Evolutionary conservation across 1,284 basidiomycete species (phyloP), one percentile per base, ranked within the genome.

Genomic region (Volvariella volvacea): DNA sequence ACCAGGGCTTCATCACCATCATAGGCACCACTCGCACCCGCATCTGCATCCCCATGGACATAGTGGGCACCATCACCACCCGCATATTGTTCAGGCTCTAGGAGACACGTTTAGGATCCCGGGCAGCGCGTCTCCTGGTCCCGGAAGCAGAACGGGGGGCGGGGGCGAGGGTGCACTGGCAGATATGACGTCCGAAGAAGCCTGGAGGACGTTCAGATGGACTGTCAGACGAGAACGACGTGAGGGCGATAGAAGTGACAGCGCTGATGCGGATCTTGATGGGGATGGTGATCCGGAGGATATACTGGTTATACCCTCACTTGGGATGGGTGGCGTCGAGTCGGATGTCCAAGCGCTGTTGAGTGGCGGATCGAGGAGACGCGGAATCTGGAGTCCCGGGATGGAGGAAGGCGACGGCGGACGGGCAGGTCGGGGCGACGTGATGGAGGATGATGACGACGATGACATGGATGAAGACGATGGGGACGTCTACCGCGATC

Each of bases 301-400:
- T 40, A 64, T 78, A 45, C 66, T 78, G 3, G 64, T 78, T 17
- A 74, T 80, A 20, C 77, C 78, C 1, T 68, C 73, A 1, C 60
- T 78, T 15, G 80, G 78, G 19, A 77, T 81, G 49, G 67, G 63
- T n/a, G 63, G 66, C 21, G 70, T 78, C n/a, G 80, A 82, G 56
- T 69, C 72, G 50, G 76, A 80, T 49, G 73, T 83, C 25, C 69
- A 77, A 51, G 69, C 73, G 34, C 60, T 80, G 39, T 63, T 84
- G 44, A 69, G 70, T 12, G 16, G 19, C 62, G 67, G 37, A 56
- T 70, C 4, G 57, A 62, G n/a, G 54, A 63, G 37, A 61, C 68
- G 51, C 50, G 58, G 47, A 48, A 28, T 28, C 25, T 28, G 25
- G 25, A 28, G 25, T 12, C 25, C 25, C 6, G 25, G 25, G 25